phyloP scores from a whole-genome alignment of 192 early-diverging fungal species.

The Coemansia guatemalensis region DNA sequence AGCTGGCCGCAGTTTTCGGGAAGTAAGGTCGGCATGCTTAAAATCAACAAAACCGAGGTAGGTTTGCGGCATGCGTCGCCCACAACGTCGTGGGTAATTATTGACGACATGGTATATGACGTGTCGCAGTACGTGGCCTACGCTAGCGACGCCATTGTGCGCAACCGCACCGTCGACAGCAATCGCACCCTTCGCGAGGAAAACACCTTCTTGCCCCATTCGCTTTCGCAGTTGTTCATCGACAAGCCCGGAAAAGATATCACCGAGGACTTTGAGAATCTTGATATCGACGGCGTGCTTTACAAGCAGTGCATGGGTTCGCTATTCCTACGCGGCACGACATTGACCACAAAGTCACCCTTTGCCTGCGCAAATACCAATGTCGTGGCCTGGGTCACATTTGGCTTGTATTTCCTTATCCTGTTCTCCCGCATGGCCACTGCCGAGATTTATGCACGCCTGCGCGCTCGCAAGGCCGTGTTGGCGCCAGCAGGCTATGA shows the following conservation, averaged over 20 bases:
- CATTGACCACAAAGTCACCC: slow-evolving; percentile 33
- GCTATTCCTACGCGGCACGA: slow-evolving; percentile 47
- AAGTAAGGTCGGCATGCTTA: slow-evolving; percentile 42
- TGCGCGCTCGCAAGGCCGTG: slow-evolving; percentile 38
- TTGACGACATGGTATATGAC: slow-evolving; percentile 35
- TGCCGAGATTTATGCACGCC: slow-evolving; percentile 32
- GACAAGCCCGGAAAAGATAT: slow-evolving; percentile 40
- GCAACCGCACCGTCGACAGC: slow-evolving; percentile 38
- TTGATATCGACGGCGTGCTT: slow-evolving; percentile 27
- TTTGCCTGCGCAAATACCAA: slow-evolving; percentile 55
- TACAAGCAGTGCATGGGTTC: slow-evolving; percentile 42
- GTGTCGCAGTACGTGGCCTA: slow-evolving; percentile 38
- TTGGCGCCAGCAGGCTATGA: slow-evolving; percentile 8
- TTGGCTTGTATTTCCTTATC: slow-evolving; percentile 42
- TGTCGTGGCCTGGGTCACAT: slow-evolving; percentile 52
- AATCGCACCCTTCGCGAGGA: slow-evolving; percentile 24
- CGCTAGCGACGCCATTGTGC: slow-evolving; percentile 29
- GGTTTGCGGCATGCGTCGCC: slow-evolving; percentile 21
- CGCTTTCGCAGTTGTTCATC: slow-evolving; percentile 39
- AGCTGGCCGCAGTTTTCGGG: slow-evolving; percentile 31
- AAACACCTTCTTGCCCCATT: slow-evolving; percentile 33
- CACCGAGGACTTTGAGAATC: slow-evolving; percentile 11
- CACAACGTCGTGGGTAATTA: slow-evolving; percentile 39
- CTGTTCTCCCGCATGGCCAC: slow-evolving; percentile 36
- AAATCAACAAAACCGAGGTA: slow-evolving; percentile 31